These are phyloP conservation scores for Dendrocalamus sinicus DNA, from an alignment of 176 grass and related monocot species.

Conservation along the genomic window DNA sequence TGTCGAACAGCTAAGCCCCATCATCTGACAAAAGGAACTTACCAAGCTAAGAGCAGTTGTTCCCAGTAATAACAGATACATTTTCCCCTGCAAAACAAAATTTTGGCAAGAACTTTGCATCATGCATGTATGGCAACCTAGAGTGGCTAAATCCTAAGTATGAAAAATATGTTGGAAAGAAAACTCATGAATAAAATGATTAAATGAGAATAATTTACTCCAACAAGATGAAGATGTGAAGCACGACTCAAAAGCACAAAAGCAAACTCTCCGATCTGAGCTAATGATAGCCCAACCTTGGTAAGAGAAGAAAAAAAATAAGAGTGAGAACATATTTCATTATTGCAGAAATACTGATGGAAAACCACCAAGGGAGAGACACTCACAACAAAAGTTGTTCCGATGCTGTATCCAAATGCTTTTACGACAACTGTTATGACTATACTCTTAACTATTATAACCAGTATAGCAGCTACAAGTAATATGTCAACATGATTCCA, in stretches of 20 bases:
- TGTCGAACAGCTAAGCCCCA: constrained; percentile 27
- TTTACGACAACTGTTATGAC: constrained; percentile 82
- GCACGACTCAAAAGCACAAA: constrained; percentile 96
- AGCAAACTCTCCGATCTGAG: constrained; percentile 99
- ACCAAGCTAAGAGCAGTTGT: constrained; percentile 98
- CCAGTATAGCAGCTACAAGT: constrained; percentile 93
- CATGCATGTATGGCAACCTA: constrained; percentile 2
- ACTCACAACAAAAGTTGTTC: constrained; percentile 95
- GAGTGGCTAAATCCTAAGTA: constrained; percentile 15
- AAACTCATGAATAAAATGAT: not conserved
- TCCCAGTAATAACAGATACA: constrained; percentile 97
- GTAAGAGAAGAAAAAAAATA: constrained; percentile 28
- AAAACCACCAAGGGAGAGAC: constrained; percentile 3
- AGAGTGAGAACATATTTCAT: constrained; percentile 36
- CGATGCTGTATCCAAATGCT: constrained; percentile 89
- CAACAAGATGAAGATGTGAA: constrained; percentile 97
- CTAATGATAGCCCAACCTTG: constrained; percentile 96
- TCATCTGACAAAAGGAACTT: constrained; percentile 37
- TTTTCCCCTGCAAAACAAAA: constrained; percentile 71
- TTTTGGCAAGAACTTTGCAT: constrained; percentile 14
- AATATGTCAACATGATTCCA: constrained; percentile 99
- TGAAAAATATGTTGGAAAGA: constrained; percentile 14
- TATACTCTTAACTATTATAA: constrained; percentile 89
- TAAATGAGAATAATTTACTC: constrained; percentile 60
- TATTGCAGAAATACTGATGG: constrained; percentile 3